Base-by-base conservation (phyloP, 495 filamentous ascomycete genomes). In the Amorphotheca resinae region DNA sequence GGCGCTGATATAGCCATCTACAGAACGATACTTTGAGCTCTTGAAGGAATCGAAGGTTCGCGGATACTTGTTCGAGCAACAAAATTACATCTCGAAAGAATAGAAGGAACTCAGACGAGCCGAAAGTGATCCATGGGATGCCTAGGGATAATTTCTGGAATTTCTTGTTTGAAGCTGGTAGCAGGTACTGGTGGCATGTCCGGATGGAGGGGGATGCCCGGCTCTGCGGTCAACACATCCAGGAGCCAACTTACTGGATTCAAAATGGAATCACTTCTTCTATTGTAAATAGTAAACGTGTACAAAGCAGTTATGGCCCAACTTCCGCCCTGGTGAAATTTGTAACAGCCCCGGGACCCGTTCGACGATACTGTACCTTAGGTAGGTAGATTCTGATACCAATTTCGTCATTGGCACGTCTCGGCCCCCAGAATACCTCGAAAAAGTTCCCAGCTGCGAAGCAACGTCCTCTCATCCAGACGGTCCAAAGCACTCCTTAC, bases 11-110 rank as follows among this genome's bases (percentile, higher is more conserved):
- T 15, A 34, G 28, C 11, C 31, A 23, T 17, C 6, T 46, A 38
- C 54, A 98, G 91, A 95, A 59, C 80, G 85, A 56, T 98, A 98
- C 66, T 77, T 98, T 51, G 82, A 93, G 60, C 67, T 95, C 42
- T 68, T 98, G 59, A 80, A 80, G 63, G 79, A 87, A 45, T 68
- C 80, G 55, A 83, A 85, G 67, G 69, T 95, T 54, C 79, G 75
- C 67, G 91, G 91, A 52, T 95, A 93, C 60, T 59, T 89, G 34
- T 91, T 88, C 53, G 71, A 89, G 66, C 87, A 95, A 72, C 83
- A 91, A 66, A 93, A 95, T 65, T 84, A 83, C 60, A 67, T 82
- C 42, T 49, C 72, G 22, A 72, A 79, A 59, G 22, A 48, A 38
- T 51, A 52, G 32, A 22, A 9, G 16, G 20, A 23, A 26, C 14